Evolutionary conservation across 116 monocot genomes (phyloP).

Genomic region (Phalaenopsis hybrid): DNA sequence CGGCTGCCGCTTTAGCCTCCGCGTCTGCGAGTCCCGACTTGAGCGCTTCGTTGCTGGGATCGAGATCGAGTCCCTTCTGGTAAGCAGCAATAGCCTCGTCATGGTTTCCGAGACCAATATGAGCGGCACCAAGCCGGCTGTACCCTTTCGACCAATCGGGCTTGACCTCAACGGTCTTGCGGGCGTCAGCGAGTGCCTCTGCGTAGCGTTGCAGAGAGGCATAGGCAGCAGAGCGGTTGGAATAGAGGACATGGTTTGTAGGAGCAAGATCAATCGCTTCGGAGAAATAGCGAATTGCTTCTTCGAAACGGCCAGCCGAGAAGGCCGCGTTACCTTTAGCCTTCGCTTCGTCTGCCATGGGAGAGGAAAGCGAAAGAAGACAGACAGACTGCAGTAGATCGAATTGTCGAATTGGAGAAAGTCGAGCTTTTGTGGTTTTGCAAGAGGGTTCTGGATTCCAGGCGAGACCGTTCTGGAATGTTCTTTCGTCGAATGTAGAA

Average conservation of each 20-base stretch:
- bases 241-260: conserved; percentile 88
- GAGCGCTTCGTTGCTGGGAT: conserved; percentile 79
- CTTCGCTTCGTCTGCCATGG: conserved; percentile 95
- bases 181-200: conserved; percentile 71
- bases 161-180: conserved; percentile 88
- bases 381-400: neutral
- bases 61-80: conserved; percentile 73
- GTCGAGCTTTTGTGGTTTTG: neutral
- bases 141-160: conserved; percentile 96
- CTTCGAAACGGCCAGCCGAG: conserved; percentile 69
- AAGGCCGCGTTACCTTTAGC: conserved; percentile 97
- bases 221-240: conserved; percentile 92
- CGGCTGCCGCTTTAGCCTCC: conserved; percentile 17
- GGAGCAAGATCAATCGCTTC: conserved; percentile 83
- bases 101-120: conserved; percentile 53
- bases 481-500: neutral
- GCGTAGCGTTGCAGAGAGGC: conserved; percentile 71
- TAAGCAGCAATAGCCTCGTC: conserved; percentile 61
- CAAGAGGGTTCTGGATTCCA: neutral
- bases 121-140: conserved; percentile 86
- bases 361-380: neutral
- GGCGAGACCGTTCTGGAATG: neutral
- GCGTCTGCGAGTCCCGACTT: conserved; percentile 87
- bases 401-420: neutral
- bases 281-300: conserved; percentile 74